These are phyloP conservation scores for Aspergillus cavernicola DNA, from an alignment of 495 filamentous ascomycete species.

Conservation along the genomic window DNA sequence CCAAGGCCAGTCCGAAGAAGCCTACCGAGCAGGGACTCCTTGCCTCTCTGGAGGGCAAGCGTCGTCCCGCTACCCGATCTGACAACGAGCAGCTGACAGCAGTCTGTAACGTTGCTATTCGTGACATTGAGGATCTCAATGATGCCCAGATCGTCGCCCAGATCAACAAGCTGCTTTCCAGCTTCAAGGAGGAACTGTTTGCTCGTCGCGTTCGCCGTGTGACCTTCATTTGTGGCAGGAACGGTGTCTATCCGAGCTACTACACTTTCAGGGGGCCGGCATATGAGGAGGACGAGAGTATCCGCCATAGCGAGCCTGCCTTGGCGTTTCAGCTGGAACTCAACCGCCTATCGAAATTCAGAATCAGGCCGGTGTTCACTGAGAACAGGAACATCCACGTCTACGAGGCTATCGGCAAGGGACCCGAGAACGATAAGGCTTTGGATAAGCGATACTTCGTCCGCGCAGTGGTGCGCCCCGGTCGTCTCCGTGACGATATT, in stretches of 20 bases:
- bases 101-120: conserved; percentile 87
- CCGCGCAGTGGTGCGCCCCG: conserved; percentile 86
- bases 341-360: conserved; percentile 89
- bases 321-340: conserved; percentile 98
- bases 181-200: conserved; percentile 79
- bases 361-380: conserved; percentile 95
- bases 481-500: conserved; percentile 92
- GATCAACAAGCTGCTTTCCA: conserved; percentile 70
- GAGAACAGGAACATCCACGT: conserved; percentile 99
- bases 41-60: conserved; percentile 69
- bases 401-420: conserved; percentile 94
- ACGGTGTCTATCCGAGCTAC: conserved; percentile 94
- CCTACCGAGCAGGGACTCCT: conserved; percentile 51
- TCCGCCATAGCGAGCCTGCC: conserved; percentile 95
- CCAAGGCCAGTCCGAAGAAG: conserved; percentile 46
- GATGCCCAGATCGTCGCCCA: conserved; percentile 76
- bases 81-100: conserved; percentile 74
- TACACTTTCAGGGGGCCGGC: conserved; percentile 93
- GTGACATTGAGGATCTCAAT: conserved; percentile 81
- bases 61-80: conserved; percentile 52
- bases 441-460: conserved; percentile 91
- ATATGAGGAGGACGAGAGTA: conserved; percentile 87
- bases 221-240: conserved; percentile 93
- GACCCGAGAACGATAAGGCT: conserved; percentile 75
- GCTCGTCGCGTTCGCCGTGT: conserved; percentile 78